Evolutionary conservation across 2,329 filamentous ascomycete species (phyloP).

Genomic region (Alternaria atra): DNA sequence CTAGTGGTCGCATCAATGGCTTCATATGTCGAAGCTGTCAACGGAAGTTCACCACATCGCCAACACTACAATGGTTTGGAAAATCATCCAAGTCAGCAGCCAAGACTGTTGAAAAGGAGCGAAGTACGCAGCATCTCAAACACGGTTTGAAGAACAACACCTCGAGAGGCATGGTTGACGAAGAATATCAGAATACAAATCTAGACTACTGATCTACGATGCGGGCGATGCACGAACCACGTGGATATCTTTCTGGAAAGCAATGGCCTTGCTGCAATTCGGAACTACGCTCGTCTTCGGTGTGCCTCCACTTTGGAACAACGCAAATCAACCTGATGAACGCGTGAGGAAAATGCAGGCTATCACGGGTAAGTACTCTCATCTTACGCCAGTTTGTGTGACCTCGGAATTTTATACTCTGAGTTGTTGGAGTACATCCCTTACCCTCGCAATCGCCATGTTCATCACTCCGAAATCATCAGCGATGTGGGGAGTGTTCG

Average conservation of each 20-base stretch:
- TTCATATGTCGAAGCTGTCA: constrained; percentile 41
- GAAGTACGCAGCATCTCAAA: constrained; percentile 22
- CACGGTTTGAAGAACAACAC: not conserved
- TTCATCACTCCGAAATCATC: not conserved
- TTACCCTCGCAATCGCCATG: not conserved
- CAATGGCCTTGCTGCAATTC: constrained; percentile 47
- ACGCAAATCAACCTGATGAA: constrained; percentile 45
- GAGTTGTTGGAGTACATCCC: not conserved
- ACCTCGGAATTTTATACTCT: not conserved
- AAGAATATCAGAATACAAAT: constrained; percentile 31
- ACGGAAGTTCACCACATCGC: constrained; percentile 44
- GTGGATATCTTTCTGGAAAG: constrained; percentile 50
- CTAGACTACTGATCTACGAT: constrained; percentile 48
- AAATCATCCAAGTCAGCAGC: constrained; percentile 26
- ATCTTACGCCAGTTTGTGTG: no score
- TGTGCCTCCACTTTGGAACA: constrained; percentile 45
- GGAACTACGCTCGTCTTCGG: constrained; percentile 42
- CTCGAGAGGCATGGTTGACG: not conserved
- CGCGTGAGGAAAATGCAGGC: constrained; percentile 39
- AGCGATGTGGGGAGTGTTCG: not conserved
- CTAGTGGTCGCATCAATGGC: constrained; percentile 18
- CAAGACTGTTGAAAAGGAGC: constrained; percentile 32
- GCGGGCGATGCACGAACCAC: constrained; percentile 48
- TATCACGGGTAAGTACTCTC: constrained; percentile 35
- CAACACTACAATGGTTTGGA: constrained; percentile 29